Evolutionary conservation across 2,329 filamentous ascomycete genomes (phyloP), one percentile per base, ranked within the genome.

Genomic region (Microsporum ferrugineum): DNA sequence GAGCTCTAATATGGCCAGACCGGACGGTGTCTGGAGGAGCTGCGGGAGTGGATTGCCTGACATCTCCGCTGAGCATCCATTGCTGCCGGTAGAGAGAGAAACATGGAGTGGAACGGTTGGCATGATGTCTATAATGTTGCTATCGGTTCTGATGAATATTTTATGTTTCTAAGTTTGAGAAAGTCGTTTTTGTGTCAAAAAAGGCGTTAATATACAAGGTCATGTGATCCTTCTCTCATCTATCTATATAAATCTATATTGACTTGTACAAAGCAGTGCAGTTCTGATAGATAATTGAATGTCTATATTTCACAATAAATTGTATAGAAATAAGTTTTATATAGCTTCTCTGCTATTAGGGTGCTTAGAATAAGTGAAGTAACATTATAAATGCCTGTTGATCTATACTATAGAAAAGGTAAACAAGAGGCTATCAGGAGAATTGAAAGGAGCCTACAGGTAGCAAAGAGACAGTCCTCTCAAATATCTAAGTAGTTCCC

Each of bases 1-100:
- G 12, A 99, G 83, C 76, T 97, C 94, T 61, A 99, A 79, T 53
- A 99, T 80, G 17, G 92, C 92, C 45, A 96, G 83, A 58, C 94
- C 94, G 0, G 88, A 86, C 0, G 94, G 94, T 0, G 92, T 96
- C 68, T 91, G 88, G 14, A 97, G 83, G 64, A 96, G 80, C n/a
- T 82, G 73, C 1, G 94, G 94, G 3, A 97, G 82, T 2, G 88
- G 85, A 67, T 82, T 84, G 63, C 10, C 27, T 4, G 29, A 10
- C 14, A 34, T 36, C 4, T 60, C 31, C n/a, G 45, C 58, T 3
- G n/a, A 10, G 7, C 56, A 62, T 41, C 51, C 34, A 34, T 59
- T 51, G 12, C 36, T 27, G 23, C 61, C 47, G 7, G 57, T 47
- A 1, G 66, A 64, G 49, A 68, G 58, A 31, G 63, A 67, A 34